Conservation (phyloP, 106 monocot genomes). For the Apostasia ramifera region DNA sequence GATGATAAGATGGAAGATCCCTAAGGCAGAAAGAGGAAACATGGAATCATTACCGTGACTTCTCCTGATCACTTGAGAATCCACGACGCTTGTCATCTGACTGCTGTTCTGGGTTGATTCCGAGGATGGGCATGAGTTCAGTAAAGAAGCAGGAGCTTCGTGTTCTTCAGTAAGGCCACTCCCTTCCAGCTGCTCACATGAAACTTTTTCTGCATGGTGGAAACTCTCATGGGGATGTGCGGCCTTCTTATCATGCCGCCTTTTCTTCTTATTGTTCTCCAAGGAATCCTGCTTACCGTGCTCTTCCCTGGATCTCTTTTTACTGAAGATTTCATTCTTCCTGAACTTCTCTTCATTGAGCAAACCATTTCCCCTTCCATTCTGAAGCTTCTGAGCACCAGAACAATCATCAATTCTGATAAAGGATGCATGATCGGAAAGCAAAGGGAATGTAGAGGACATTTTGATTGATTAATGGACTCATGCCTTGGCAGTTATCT, state of each 20-base stretch:
- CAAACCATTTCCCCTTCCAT: constrained; percentile 11
- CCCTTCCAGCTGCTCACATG: constrained; percentile 42
- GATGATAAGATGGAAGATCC: not conserved
- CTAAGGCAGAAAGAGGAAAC: not conserved
- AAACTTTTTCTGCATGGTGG: not conserved
- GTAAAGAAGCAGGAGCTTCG: constrained; percentile 12
- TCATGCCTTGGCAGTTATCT: not conserved
- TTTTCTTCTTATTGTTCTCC: constrained; percentile 19
- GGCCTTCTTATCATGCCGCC: constrained; percentile 16
- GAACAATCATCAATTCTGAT: constrained; percentile 38
- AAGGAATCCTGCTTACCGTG: constrained; percentile 8
- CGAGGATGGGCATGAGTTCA: constrained; percentile 28
- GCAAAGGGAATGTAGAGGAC: not conserved
- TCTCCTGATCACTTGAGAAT: not conserved
- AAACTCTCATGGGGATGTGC: not conserved
- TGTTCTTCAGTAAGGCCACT: constrained; percentile 79
- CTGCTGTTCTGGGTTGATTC: constrained; percentile 52
- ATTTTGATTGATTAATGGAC: not conserved
- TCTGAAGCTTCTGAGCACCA: constrained; percentile 37
- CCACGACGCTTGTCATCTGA: constrained; percentile 32
- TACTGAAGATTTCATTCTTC: constrained; percentile 14
- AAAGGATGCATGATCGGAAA: constrained; percentile 21
- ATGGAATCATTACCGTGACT: constrained; percentile 19
- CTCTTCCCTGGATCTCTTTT: constrained; percentile 23
- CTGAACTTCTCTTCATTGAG: constrained; percentile 4